These are phyloP conservation scores for Coemansia furcata DNA, from an alignment of 192 early-diverging fungal species.

Conservation along the genomic window DNA sequence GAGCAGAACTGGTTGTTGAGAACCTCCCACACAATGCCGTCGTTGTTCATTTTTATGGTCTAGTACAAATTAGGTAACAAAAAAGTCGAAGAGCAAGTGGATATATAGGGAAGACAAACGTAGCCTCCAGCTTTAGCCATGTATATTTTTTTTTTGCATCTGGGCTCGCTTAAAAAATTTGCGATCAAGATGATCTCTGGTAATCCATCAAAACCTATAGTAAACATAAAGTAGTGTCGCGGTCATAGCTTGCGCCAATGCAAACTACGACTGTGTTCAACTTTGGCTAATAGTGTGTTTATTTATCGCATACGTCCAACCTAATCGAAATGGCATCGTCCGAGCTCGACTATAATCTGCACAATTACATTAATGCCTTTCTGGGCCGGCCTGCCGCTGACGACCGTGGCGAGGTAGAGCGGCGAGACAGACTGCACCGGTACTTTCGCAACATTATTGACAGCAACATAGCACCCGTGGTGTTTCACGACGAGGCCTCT, in stretches of 20 bases:
- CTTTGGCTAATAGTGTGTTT: background rate
- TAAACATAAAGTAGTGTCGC: background rate
- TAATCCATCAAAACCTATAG: background rate
- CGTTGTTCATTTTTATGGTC: slow-evolving; percentile 49
- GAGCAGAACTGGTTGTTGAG: slow-evolving; percentile 97
- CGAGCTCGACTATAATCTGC: slow-evolving; percentile 36
- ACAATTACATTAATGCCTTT: slow-evolving; percentile 45
- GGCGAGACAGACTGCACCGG: slow-evolving; percentile 20
- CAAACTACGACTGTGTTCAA: background rate
- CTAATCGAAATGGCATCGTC: slow-evolving; percentile 6
- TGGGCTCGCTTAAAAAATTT: slow-evolving; percentile 6
- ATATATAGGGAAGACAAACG: background rate
- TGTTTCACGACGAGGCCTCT: slow-evolving; percentile 15
- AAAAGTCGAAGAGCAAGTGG: background rate
- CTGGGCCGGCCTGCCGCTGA: slow-evolving; percentile 8
- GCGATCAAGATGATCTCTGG: background rate
- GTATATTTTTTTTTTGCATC: slow-evolving; percentile 13
- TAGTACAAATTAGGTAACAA: background rate
- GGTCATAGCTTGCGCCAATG: background rate
- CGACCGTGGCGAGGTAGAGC: slow-evolving; percentile 18
- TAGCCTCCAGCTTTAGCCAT: background rate
- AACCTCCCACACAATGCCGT: slow-evolving; percentile 93
- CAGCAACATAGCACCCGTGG: slow-evolving; percentile 35
- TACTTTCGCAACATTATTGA: slow-evolving; percentile 39
- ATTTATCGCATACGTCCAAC: background rate